Conservation (phyloP, 179 eudicot species). For the Heliamphora pulchella region DNA sequence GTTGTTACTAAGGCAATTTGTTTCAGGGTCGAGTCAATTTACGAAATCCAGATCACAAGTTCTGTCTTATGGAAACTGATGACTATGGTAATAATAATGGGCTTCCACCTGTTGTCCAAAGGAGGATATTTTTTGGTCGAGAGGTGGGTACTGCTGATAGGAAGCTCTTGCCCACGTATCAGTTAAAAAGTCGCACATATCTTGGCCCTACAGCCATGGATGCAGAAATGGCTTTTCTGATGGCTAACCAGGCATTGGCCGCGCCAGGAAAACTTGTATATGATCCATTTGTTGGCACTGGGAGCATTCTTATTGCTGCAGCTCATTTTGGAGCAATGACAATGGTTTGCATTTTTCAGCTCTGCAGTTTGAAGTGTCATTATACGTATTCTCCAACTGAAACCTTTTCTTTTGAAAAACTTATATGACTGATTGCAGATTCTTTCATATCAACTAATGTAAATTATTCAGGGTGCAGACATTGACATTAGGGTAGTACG, state of each 20-base stretch:
- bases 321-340: conserved; percentile 99
- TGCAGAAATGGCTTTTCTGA: conserved; percentile 95
- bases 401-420: not conserved
- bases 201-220: conserved; percentile 99
- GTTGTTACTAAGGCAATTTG: conserved; percentile 1
- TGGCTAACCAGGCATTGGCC: conserved; percentile 95
- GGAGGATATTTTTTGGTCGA: conserved; percentile 85
- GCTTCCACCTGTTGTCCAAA: conserved; percentile 73
- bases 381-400: not conserved
- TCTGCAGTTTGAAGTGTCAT: conserved; percentile 8
- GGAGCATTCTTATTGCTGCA: conserved; percentile 87
- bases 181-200: conserved; percentile 84
- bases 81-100: conserved; percentile 73
- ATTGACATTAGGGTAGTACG: conserved; percentile 99
- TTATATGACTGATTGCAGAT: not conserved
- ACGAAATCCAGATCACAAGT: conserved; percentile 65
- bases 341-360: conserved; percentile 52
- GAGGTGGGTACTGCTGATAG: conserved; percentile 88
- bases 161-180: conserved; percentile 85
- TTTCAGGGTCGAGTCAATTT: conserved; percentile 80
- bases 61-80: conserved; percentile 88
- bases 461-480: conserved; percentile 90
- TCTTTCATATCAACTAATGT: conserved; percentile 28
- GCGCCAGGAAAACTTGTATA: conserved; percentile 78
- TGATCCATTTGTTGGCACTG: conserved; percentile 99